phyloP scores from a whole-genome alignment of 805 yeast species.

The Zygotorulaspora chibaensis region DNA sequence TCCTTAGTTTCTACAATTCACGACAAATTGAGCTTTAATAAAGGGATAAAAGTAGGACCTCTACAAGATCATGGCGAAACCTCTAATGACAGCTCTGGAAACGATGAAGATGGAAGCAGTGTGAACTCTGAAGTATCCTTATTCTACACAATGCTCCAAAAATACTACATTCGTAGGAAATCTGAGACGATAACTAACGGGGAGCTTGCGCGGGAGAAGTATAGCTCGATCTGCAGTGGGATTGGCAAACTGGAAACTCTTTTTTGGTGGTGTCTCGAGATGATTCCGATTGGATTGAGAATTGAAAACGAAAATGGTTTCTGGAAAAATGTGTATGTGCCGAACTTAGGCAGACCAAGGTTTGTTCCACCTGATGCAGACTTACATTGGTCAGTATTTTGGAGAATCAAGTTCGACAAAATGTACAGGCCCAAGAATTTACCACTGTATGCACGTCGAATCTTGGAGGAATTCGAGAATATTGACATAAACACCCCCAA shows the following conservation, averaged over 20 bases:
- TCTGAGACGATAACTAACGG: conserved; percentile 4
- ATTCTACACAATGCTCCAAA: conserved; percentile 12
- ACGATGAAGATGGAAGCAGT: neutral
- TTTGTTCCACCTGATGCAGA: conserved; percentile 44
- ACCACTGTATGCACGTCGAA: conserved; percentile 35
- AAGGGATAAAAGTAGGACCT: conserved; percentile 6
- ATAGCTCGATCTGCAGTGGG: conserved; percentile 7
- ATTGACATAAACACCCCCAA: conserved; percentile 9
- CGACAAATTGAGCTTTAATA: conserved; percentile 41
- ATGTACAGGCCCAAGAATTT: conserved; percentile 46
- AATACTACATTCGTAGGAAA: neutral
- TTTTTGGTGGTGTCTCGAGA: conserved; percentile 61
- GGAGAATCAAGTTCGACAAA: conserved; percentile 46
- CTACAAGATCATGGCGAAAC: neutral
- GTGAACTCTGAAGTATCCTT: neutral
- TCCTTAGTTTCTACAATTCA: conserved; percentile 49
- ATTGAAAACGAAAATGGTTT: conserved; percentile 44
- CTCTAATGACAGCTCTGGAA: neutral
- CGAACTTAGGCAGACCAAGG: conserved; percentile 54
- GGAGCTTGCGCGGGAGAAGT: conserved; percentile 7
- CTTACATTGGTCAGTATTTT: conserved; percentile 62
- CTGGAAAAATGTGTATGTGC: conserved; percentile 49
- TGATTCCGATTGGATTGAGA: conserved; percentile 54
- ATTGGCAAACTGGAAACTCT: conserved; percentile 17
- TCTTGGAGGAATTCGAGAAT: conserved; percentile 21